phyloP scores from a whole-genome alignment of 129 eudicot species.

The Helichrysum umbraculigerum region DNA sequence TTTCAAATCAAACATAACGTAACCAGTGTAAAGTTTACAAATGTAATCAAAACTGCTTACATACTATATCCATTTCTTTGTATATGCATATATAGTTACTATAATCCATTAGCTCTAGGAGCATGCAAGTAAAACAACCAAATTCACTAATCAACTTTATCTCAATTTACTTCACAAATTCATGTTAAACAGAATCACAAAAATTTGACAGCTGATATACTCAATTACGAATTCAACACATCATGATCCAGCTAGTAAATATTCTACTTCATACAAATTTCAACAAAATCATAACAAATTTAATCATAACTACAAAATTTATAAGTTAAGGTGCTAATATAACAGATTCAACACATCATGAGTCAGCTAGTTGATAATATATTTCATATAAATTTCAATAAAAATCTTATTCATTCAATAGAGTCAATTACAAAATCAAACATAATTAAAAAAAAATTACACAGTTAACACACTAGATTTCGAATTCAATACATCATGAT shows the following conservation, averaged over 20 bases:
- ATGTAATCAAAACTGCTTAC: neutral
- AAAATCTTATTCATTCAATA: too few species aligned
- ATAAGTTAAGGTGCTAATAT: too few species aligned
- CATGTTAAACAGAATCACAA: neutral
- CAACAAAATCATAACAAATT: neutral
- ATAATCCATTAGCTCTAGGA: neutral
- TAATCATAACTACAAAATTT: neutral
- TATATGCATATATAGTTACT: neutral
- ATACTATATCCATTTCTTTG: neutral
- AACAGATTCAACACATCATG: neutral
- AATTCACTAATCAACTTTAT: neutral
- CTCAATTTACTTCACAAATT: neutral
- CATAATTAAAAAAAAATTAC: neutral
- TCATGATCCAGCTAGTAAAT: neutral
- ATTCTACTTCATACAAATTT: neutral
- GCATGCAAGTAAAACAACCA: slow-evolving; percentile 18
- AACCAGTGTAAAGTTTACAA: neutral
- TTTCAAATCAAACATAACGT: neutral
- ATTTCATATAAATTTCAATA: too few species aligned
- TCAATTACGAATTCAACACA: neutral
- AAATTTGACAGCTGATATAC: neutral
- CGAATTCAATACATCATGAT: neutral
- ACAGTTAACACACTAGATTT: neutral
- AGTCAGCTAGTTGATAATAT: neutral
- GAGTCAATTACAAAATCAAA: neutral